A percentile compares a stretch with the other conserved stretches of the same genome.
Evolutionary conservation across 2,329 filamentous ascomycete species (phyloP).

Genomic region (Phyllosticta capitalensis): DNA sequence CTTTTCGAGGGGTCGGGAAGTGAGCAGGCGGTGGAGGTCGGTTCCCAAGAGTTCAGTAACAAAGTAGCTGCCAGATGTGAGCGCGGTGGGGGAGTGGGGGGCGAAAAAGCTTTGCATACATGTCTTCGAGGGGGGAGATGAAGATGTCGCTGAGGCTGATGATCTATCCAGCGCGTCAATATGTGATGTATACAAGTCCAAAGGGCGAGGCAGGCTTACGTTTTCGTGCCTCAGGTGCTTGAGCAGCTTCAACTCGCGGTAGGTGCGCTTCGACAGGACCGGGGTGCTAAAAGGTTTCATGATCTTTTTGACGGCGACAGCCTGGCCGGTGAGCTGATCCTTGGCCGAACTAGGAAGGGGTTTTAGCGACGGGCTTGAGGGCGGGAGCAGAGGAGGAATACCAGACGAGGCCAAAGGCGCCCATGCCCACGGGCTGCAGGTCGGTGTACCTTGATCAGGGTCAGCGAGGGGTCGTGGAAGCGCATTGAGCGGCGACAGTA

Average conservation of each 20-base stretch:
- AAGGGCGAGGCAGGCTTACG: slow-evolving; percentile 41
- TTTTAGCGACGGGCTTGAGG: slow-evolving; percentile 10
- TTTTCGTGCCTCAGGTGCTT: slow-evolving; percentile 98
- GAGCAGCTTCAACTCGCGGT: slow-evolving; percentile 91
- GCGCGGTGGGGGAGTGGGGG: background rate
- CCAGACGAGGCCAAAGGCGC: slow-evolving; percentile 97
- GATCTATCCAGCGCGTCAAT: slow-evolving; percentile 43
- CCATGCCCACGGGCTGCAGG: slow-evolving; percentile 97
- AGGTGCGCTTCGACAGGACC: slow-evolving; percentile 93
- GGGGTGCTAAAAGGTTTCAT: slow-evolving; percentile 99
- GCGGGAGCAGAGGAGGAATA: slow-evolving; percentile 34
- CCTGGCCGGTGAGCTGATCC: slow-evolving; percentile 93
- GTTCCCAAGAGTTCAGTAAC: slow-evolving; percentile 96
- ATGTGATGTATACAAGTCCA: background rate
- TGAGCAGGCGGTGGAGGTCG: slow-evolving; percentile 89
- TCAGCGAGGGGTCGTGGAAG: slow-evolving; percentile 18
- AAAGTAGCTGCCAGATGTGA: slow-evolving; percentile 61
- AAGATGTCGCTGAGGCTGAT: slow-evolving; percentile 99
- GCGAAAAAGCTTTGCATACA: slow-evolving; percentile 50
- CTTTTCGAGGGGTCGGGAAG: slow-evolving; percentile 91
- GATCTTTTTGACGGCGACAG: slow-evolving; percentile 99
- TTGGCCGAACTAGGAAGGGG: slow-evolving; percentile 60
- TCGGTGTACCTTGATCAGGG: slow-evolving; percentile 70
- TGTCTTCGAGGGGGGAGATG: slow-evolving; percentile 96
- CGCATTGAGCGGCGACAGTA: slow-evolving; percentile 35